Percentiles rank a stretch among this genome's conserved stretches.
phyloP scores from a whole-genome alignment of 768 basidiomycete genomes.

The Lentinula edodes region DNA sequence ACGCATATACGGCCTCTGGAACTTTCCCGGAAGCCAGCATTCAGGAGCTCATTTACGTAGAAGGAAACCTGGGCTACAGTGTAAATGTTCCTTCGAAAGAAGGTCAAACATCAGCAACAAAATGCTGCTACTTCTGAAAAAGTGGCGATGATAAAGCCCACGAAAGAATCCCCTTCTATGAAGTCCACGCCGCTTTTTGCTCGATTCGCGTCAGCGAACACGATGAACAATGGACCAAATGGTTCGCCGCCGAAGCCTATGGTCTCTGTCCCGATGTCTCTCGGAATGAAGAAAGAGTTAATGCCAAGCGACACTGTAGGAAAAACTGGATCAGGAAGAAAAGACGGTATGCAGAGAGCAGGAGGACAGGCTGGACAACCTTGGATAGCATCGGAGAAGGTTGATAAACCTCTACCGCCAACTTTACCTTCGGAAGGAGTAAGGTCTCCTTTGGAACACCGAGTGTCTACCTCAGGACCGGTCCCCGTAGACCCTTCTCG shows the following conservation, averaged over 20 bases:
- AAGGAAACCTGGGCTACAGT: not conserved
- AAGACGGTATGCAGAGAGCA: not conserved
- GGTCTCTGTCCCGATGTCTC: constrained; percentile 4
- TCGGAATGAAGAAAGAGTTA: not conserved
- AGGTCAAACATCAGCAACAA: not conserved
- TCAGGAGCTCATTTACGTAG: not conserved
- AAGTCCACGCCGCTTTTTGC: constrained; percentile 1
- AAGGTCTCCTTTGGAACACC: not conserved
- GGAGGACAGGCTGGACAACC: not conserved
- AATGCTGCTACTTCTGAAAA: not conserved
- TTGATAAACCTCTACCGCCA: constrained; percentile 7
- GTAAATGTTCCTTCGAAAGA: constrained; percentile 4
- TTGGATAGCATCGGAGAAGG: not conserved
- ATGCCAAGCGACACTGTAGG: not conserved
- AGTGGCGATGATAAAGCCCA: not conserved
- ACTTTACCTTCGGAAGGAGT: not conserved
- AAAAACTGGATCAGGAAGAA: not conserved
- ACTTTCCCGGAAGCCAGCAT: not conserved
- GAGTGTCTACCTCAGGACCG: not conserved
- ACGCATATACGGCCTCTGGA: not conserved
- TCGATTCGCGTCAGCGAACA: not conserved
- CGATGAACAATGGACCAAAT: not conserved
- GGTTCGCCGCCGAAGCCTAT: not conserved
- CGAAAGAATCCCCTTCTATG: not conserved
- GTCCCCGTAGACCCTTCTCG: not conserved